These are phyloP conservation scores for Polytrichum formosum DNA, from an alignment of 225 moss, liverwort and hornwort genomes.

Conservation along the genomic window DNA sequence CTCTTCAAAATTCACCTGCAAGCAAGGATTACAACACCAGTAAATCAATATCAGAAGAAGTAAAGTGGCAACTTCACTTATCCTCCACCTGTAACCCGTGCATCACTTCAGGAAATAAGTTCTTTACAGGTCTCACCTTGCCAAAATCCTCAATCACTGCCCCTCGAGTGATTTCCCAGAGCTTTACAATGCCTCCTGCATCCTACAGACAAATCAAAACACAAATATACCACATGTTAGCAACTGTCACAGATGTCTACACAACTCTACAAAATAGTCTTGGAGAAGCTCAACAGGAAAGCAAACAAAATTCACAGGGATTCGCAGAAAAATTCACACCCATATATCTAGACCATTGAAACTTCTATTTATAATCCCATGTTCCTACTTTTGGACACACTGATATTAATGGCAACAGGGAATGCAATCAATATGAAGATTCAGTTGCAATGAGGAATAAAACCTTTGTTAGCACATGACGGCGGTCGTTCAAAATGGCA, in stretches of 20 bases:
- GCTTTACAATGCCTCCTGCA: conserved; percentile 71
- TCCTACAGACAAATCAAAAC: conserved; percentile 45
- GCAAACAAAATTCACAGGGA: too few species aligned
- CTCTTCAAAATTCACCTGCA: conserved; percentile 78
- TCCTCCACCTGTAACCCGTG: too few species aligned
- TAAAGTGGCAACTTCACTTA: too few species aligned
- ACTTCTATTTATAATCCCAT: too few species aligned
- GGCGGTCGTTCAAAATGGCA: conserved; percentile 94
- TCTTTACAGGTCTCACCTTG: conserved; percentile 32
- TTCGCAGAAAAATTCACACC: too few species aligned
- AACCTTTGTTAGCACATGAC: conserved; percentile 95
- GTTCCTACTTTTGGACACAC: neutral
- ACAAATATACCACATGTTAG: neutral
- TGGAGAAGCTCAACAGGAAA: too few species aligned
- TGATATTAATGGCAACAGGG: neutral
- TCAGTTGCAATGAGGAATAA: neutral
- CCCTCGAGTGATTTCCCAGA: conserved; percentile 93
- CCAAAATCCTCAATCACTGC: conserved; percentile 77
- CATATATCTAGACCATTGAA: too few species aligned
- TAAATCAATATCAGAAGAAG: neutral
- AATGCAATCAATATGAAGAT: neutral
- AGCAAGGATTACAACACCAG: conserved; percentile 6
- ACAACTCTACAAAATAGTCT: too few species aligned
- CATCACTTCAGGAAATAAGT: too few species aligned
- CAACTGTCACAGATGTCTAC: too few species aligned